Conservation (phyloP, 2,329 filamentous ascomycete species). For the Cercospora sp. region DNA sequence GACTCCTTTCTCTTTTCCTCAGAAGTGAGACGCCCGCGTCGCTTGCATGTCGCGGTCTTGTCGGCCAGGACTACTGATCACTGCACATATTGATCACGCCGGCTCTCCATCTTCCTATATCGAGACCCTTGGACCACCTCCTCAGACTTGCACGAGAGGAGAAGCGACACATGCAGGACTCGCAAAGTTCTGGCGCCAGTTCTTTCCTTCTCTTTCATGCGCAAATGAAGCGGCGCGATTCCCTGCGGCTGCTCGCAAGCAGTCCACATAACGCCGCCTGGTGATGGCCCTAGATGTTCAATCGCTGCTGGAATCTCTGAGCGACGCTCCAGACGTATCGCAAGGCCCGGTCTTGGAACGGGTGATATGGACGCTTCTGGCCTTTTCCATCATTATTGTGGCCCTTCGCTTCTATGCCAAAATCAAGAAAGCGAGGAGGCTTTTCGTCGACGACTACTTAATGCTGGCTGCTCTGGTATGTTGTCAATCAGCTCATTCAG, state of each 20-base stretch:
- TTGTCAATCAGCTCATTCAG: not conserved
- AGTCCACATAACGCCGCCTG: not conserved
- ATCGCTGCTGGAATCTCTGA: constrained; percentile 1
- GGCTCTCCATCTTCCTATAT: not conserved
- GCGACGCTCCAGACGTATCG: constrained; percentile 14
- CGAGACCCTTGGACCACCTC: not conserved
- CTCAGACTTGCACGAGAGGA: not conserved
- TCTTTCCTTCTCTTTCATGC: not conserved
- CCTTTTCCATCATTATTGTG: constrained; percentile 31
- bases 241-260: not conserved
- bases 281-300: constrained; percentile 7
- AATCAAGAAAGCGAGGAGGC: constrained; percentile 25
- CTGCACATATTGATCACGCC: not conserved
- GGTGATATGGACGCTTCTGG: constrained; percentile 30
- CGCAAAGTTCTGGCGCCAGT: not conserved
- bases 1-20: not conserved
- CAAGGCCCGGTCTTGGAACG: constrained; percentile 18
- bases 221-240: constrained; percentile 3
- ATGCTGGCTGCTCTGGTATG: constrained; percentile 30
- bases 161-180: not conserved
- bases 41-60: not conserved
- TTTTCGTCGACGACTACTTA: constrained; percentile 34
- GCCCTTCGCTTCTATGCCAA: constrained; percentile 30
- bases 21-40: not conserved
- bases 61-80: not conserved